Percentiles rank a stretch among this genome's conserved stretches.
phyloP scores from a whole-genome alignment of 495 filamentous ascomycete genomes.

The Talaromyces liani region DNA sequence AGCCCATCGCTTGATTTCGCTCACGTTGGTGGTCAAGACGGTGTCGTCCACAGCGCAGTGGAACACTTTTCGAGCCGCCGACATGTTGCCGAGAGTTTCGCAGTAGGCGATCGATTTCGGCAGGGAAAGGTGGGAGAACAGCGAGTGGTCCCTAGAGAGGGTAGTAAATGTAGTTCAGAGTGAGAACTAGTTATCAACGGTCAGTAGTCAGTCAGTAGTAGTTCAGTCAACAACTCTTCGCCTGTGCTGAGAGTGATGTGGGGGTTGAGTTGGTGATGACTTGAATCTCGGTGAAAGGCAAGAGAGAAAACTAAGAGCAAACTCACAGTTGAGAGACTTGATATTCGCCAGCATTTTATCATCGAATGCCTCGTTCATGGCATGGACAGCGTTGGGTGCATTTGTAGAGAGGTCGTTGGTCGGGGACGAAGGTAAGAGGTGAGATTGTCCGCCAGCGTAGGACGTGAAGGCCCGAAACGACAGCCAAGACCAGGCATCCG shows the following conservation, averaged over 20 bases:
- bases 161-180: constrained; percentile 1
- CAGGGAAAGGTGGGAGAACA: background rate
- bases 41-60: constrained; percentile 72
- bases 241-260: constrained; percentile 24
- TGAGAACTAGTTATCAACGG: constrained; percentile 1
- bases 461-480: background rate
- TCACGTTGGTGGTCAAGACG: constrained; percentile 60
- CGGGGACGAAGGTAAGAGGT: background rate
- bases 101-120: background rate
- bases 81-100: constrained; percentile 19
- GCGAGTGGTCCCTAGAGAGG: background rate
- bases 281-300: constrained; percentile 6
- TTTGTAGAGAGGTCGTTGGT: background rate
- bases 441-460: background rate
- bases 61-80: constrained; percentile 53
- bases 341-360: constrained; percentile 38
- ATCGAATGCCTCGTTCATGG: constrained; percentile 5
- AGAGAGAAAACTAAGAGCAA: constrained; percentile 3
- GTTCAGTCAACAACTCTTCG: background rate
- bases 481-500: background rate
- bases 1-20: constrained; percentile 63
- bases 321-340: constrained; percentile 31
- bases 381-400: background rate
- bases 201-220: background rate
- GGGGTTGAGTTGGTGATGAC: constrained; percentile 18